phyloP scores from a whole-genome alignment of 2,329 filamentous ascomycete genomes.

The Aspergillus brunneoviolaceus region DNA sequence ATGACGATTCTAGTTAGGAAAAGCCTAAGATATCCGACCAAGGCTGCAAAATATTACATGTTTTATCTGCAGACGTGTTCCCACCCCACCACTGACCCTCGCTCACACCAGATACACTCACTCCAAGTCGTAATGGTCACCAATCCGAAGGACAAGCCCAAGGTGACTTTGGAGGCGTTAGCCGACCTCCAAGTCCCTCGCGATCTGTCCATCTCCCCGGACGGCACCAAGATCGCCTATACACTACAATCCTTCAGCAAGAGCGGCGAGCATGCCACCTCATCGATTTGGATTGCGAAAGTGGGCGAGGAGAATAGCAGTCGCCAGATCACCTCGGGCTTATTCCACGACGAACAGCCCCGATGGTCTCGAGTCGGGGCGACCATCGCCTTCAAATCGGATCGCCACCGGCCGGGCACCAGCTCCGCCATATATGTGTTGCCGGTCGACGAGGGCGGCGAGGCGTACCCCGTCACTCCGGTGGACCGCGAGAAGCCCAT shows the following conservation, averaged over 20 bases:
- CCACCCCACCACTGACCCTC: too few relatives aligned
- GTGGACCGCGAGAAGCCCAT: not conserved
- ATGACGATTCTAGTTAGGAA: too few relatives aligned
- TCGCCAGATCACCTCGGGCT: slow-evolving; percentile 9
- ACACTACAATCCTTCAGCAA: slow-evolving; percentile 5
- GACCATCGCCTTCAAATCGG: slow-evolving; percentile 9
- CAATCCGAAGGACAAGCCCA: not conserved
- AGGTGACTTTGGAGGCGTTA: not conserved
- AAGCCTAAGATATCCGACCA: too few relatives aligned
- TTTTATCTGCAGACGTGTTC: too few relatives aligned
- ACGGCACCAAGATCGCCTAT: slow-evolving; percentile 3
- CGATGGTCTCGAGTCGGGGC: slow-evolving; percentile 7
- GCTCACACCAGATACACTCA: too few relatives aligned
- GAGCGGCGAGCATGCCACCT: not conserved
- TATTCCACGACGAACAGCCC: slow-evolving; percentile 7
- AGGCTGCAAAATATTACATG: too few relatives aligned
- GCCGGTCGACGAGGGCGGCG: not conserved
- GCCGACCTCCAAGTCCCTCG: slow-evolving; percentile 9
- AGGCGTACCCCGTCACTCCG: slow-evolving; percentile 4
- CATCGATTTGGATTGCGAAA: slow-evolving; percentile 10
- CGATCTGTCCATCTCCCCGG: slow-evolving; percentile 7
- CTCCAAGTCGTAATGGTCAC: not conserved
- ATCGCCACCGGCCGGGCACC: not conserved
- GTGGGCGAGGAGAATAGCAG: slow-evolving; percentile 5
- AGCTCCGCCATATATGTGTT: slow-evolving; percentile 3